These are phyloP conservation scores for Penicillium glabrum DNA, from an alignment of 2,329 filamentous ascomycete genomes.

Conservation along the genomic window DNA sequence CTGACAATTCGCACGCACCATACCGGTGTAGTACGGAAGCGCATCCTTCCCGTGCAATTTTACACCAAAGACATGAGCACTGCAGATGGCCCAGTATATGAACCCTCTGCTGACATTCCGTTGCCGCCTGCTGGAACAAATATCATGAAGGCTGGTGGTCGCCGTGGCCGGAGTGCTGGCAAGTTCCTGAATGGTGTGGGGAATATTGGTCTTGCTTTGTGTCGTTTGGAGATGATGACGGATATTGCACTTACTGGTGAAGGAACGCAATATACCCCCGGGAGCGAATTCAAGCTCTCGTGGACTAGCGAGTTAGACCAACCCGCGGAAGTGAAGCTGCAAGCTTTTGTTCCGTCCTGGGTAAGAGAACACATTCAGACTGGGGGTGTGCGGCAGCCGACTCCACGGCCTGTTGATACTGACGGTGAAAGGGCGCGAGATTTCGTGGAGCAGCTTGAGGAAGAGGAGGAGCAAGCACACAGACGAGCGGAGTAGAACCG, in stretches of 20 bases:
- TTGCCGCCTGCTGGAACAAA: conserved; percentile 47
- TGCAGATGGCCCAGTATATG: conserved; percentile 49
- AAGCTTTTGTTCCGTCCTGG: conserved; percentile 86
- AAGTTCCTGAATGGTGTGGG: conserved; percentile 78
- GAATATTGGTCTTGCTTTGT: conserved; percentile 83
- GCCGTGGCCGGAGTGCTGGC: conserved; percentile 68
- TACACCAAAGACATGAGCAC: conserved; percentile 56
- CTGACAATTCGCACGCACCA: conserved; percentile 94
- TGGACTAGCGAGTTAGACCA: conserved; percentile 48
- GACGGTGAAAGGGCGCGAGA: conserved; percentile 37
- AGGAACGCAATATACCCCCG: conserved; percentile 58
- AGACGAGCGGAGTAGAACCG: conserved; percentile 24
- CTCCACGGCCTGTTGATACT: conserved; percentile 18
- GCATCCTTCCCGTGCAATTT: conserved; percentile 76
- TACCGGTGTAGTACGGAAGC: conserved; percentile 87
- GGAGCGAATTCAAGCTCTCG: conserved; percentile 62
- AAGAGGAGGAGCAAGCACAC: conserved; percentile 34
- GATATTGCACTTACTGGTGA: conserved; percentile 71
- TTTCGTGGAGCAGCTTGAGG: conserved; percentile 38
- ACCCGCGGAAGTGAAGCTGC: conserved; percentile 56
- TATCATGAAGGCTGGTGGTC: conserved; percentile 52
- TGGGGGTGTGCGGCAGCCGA: conserved; percentile 39
- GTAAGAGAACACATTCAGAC: conserved; percentile 46
- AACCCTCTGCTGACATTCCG: conserved; percentile 24
- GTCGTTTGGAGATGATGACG: conserved; percentile 88